Base-by-base conservation (phyloP, 495 filamentous ascomycete species). In the Astrocystis sublimbata region DNA sequence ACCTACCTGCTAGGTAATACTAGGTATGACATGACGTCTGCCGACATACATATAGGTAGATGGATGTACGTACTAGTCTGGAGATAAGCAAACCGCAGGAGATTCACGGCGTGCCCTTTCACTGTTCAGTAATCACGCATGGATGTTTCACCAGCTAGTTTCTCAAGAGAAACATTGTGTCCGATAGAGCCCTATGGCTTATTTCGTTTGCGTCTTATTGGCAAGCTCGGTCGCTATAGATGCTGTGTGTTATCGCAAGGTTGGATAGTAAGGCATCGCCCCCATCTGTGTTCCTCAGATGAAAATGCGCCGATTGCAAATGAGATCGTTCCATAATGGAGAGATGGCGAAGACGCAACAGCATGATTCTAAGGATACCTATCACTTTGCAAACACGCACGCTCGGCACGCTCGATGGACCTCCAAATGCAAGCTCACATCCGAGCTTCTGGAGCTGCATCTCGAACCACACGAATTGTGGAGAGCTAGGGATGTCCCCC, bases 21-120 rank as follows among this genome's bases (percentile, higher is more conserved):
- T n/a, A n/a, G 58, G 58, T 46, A 52, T 49, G 58, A 10, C 41
- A 60, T 61, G 58, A 61, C 58, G 58, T 61, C 43, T 61, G 23
- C 58, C 47, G 58, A 17, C 58, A 61, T 60, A 36, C 31, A 23
- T 13, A 33, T 9, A n/a, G n/a, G n/a, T n/a, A n/a, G n/a, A n/a
- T n/a, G n/a, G n/a, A n/a, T n/a, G n/a, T n/a, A n/a, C n/a, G n/a
- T n/a, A n/a, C n/a, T n/a, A n/a, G n/a, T n/a, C n/a, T n/a, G n/a
- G n/a, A n/a, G n/a, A n/a, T 35, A 33, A 1, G 46, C 26, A 35
- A 56, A n/a, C 52, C 9, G 35, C 23, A 30, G 23, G 28, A 47
- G 17, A n/a, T n/a, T n/a, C n/a, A n/a, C 31, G 28, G 40, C 41
- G 41, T 21, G 30, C 24, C 36, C 58, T 43, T 33, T 57, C 6